Base-by-base conservation (phyloP, 352 stramenopile species). In the Phytopythium ostracodes region DNA sequence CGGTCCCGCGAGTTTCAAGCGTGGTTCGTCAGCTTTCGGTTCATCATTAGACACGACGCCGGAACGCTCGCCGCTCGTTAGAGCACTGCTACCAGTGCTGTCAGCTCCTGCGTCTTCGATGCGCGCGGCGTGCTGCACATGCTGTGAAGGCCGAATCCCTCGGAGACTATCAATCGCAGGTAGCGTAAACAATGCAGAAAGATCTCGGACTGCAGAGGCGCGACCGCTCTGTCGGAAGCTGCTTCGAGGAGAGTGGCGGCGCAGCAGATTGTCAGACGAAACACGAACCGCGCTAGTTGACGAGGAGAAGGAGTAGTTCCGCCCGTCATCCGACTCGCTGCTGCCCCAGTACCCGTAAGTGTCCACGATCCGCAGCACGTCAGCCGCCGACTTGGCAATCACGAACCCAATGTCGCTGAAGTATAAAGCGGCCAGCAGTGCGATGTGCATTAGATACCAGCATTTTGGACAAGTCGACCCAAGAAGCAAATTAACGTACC, bases 331-430 rank as follows among this genome's bases (percentile, higher is more conserved):
- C 1, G 53, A 62, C 15, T 42, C 56, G 5, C 70, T 62, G 15
- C 29, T 31, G 2, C 66, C 68, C 79, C 79, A 88, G 22, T 72
- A 77, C 4, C 71, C 75, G 46, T 88, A 88, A 5, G 76, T 73
- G 24, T 63, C 81, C 20, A 82, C 72, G n/a, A 89, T 86, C n/a
- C 76, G 66, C 18, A 84, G 72, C 27, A 87, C 78, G 12, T 70
- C 65, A 1, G 75, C 75, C 12, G 81, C 77, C 11, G 56, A 73
- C 65, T 73, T 80, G 5, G 79, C 74, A 31, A 91, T 71, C 9
- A 89, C 67, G 72, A 91, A 84, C 0, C 81, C 79, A 61, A 89
- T 83, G 65, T 91, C 81, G 0, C 81, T 91, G 35, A 18, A 25
- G 60, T n/a, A 42, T 2, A 58, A 5, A 63, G 20, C 12, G 50